Evolutionary conservation across 805 yeast genomes (phyloP), one percentile per base, ranked within the genome.

Genomic region (Candida ficus): DNA sequence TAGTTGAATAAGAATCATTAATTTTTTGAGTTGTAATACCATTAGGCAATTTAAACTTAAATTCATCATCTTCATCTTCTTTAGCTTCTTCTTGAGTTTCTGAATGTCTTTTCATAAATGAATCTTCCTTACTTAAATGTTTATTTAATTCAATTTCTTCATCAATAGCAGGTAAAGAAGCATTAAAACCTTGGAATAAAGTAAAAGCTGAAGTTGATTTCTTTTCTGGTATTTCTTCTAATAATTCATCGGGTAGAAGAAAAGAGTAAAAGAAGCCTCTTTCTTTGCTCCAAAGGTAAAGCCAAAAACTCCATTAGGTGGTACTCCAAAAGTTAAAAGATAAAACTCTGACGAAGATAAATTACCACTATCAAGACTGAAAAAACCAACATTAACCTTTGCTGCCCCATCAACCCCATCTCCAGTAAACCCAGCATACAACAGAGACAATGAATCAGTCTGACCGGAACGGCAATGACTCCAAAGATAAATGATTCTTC

Each of bases 101-200:
- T 13, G 55, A 35, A 36, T 51, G 22, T 29, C 38, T 42, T 35
- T 50, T 31, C 45, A 49, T 32, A 20, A 52, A 37, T 31, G 52
- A 41, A 37, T 43, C 34, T 25, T 54, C 49, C 14, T 49, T 16
- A 20, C 42, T 39, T 52, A 61, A 36, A 48, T 52, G 47, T 42
- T 56, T 44, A 39, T 49, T 47, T 44, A 51, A 33, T 45, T 62
- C 54, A 13, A 69, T 57, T 31, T 66, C 67, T 43, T 69, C 75
- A 45, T 73, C 65, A n/a, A 73, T 61, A 16, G 73, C 73, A 1
- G 78, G 78, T 26, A 71, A 55, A 1, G 75, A 65, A 4, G 87
- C 85, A 50, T 70, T 68, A 54, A 83, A 80, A 2, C 90, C 89
- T 58, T 83, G 90, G 52, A 73, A 80, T 18, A 83, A 60, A 3